These are phyloP conservation scores for Boletus semigastroideus DNA, from an alignment of 1,284 basidiomycete species.

Conservation along the genomic window DNA sequence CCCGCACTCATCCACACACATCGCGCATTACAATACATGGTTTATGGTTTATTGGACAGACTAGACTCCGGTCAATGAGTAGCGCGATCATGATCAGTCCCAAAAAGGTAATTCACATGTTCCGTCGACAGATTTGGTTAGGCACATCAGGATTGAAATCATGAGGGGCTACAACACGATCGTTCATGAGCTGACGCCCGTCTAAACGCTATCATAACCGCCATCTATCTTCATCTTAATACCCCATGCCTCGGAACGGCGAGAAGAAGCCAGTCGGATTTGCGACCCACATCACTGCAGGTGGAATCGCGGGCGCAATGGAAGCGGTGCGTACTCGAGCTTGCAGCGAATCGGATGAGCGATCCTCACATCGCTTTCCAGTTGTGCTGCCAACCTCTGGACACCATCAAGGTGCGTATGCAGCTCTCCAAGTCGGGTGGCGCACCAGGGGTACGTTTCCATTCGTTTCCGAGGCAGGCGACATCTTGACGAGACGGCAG, in stretches of 20 bases:
- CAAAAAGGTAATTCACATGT: constrained; percentile 32
- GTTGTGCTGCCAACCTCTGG: constrained; percentile 82
- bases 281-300: constrained; percentile 89
- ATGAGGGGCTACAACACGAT: constrained; percentile 15
- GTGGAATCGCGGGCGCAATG: constrained; percentile 87
- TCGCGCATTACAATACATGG: constrained; percentile 7
- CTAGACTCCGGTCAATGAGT: constrained; percentile 24
- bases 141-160: constrained; percentile 10
- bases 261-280: constrained; percentile 78
- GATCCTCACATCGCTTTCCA: constrained; percentile 28
- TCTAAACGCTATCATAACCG: not conserved
- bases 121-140: constrained; percentile 3
- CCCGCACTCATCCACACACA: not conserved
- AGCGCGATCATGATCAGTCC: constrained; percentile 14
- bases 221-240: not conserved
- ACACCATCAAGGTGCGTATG: constrained; percentile 99
- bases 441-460: constrained; percentile 69
- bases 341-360: not conserved
- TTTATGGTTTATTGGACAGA: not conserved
- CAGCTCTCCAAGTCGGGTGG: constrained; percentile 85
- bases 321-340: constrained; percentile 69
- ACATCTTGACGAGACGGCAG: constrained; percentile 42
- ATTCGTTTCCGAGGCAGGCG: constrained; percentile 60
- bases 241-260: constrained; percentile 54
- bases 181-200: not conserved